phyloP scores from a whole-genome alignment of 2,329 filamentous ascomycete species.

The Claviceps pusilla region DNA sequence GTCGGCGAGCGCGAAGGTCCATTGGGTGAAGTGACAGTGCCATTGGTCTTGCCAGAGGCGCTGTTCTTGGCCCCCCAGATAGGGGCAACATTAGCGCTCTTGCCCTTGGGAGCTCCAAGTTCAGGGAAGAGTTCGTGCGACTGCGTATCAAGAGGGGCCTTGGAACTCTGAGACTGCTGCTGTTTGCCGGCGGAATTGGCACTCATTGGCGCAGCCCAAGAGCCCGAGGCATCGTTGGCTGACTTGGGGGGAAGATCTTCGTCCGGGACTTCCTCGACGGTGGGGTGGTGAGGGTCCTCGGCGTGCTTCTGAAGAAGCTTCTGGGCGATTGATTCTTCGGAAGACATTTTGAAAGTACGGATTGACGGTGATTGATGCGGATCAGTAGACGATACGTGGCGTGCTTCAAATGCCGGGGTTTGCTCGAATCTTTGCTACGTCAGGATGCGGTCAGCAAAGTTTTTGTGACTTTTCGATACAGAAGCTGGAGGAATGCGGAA shows the following conservation, averaged over 20 bases:
- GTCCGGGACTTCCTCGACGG: slow-evolving; percentile 67
- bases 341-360: slow-evolving; percentile 24
- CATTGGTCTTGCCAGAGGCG: slow-evolving; percentile 36
- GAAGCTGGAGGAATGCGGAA: too few relatives aligned
- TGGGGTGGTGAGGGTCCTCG: slow-evolving; percentile 41
- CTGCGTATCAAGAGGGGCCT: slow-evolving; percentile 54
- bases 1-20: slow-evolving; percentile 45
- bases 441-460: neutral
- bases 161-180: slow-evolving; percentile 34
- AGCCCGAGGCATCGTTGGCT: slow-evolving; percentile 30
- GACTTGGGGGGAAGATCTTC: slow-evolving; percentile 54
- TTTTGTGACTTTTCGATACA: neutral
- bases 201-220: slow-evolving; percentile 35
- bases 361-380: neutral
- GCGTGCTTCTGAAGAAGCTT: slow-evolving; percentile 50
- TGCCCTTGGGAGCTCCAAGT: slow-evolving; percentile 55
- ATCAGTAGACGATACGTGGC: neutral
- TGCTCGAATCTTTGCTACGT: neutral
- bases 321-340: slow-evolving; percentile 41
- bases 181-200: slow-evolving; percentile 56
- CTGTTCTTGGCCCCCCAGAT: slow-evolving; percentile 65
- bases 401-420: neutral
- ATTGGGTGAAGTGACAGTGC: slow-evolving; percentile 35
- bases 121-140: slow-evolving; percentile 92
- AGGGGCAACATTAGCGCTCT: slow-evolving; percentile 50